Evolutionary conservation across 108 stramenopile species (phyloP).

Genomic region (Fragilariopsis cylindrus): DNA sequence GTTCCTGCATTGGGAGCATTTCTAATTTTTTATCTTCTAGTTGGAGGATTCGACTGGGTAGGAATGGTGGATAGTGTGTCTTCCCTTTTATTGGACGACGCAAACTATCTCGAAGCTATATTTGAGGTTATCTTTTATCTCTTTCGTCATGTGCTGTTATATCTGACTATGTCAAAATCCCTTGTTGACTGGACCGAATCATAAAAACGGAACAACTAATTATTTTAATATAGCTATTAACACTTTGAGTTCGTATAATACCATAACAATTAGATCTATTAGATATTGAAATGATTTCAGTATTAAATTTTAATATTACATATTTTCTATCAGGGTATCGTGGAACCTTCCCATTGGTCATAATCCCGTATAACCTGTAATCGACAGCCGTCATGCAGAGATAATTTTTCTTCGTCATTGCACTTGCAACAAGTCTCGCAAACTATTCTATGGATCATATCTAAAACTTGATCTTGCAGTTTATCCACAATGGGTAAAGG

Average conservation of each 20-base stretch:
- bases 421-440: neutral
- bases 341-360: constrained; percentile 50
- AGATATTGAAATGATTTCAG: neutral
- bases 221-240: neutral
- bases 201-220: neutral
- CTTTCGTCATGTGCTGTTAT: constrained; percentile 67
- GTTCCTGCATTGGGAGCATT: constrained; percentile 34
- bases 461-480: constrained; percentile 39
- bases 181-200: constrained; percentile 65
- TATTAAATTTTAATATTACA: neutral
- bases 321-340: constrained; percentile 5
- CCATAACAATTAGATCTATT: neutral
- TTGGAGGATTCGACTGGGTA: constrained; percentile 87
- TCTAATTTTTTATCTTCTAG: constrained; percentile 53
- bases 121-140: constrained; percentile 49
- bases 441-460: constrained; percentile 33
- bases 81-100: neutral
- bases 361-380: constrained; percentile 40
- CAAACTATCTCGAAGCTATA: constrained; percentile 22
- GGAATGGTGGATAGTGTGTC: constrained; percentile 52
- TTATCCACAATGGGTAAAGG: constrained; percentile 44
- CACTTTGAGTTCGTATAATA: neutral
- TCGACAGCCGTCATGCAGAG: constrained; percentile 13
- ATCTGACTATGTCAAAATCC: constrained; percentile 71
- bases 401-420: neutral